Percentiles rank a stretch among this genome's conserved stretches.
Evolutionary conservation across 345 rosid genomes (phyloP).

Genomic region (Anastatica hierochuntica): DNA sequence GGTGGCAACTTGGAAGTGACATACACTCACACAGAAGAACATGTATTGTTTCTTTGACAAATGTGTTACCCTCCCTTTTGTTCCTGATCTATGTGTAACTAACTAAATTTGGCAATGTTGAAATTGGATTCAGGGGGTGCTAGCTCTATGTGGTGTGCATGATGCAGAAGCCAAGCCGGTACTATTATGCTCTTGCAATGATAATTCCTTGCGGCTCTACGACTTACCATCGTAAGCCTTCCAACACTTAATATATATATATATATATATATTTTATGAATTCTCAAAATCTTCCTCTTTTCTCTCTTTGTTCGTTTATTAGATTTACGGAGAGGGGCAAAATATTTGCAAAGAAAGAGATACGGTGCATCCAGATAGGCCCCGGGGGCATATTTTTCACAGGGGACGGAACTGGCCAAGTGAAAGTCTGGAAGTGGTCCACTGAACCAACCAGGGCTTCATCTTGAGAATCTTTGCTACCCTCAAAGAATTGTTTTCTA

Average conservation of each 20-base stretch:
- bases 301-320: neutral
- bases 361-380: constrained; percentile 67
- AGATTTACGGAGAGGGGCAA: constrained; percentile 88
- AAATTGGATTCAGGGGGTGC: constrained; percentile 50
- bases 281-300: constrained; percentile 34
- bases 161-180: constrained; percentile 78
- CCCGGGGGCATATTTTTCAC: constrained; percentile 89
- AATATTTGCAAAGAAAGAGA: constrained; percentile 71
- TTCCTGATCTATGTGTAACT: no score
- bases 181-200: constrained; percentile 67
- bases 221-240: constrained; percentile 92
- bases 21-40: constrained; percentile 80
- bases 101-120: constrained; percentile 9
- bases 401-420: constrained; percentile 88
- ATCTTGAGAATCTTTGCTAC: no score
- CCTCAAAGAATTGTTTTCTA: no score
- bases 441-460: constrained; percentile 28
- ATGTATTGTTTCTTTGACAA: constrained; percentile 61
- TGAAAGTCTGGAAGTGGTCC: constrained; percentile 83
- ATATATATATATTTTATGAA: neutral
- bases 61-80: no score
- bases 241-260: no score
- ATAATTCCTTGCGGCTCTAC: constrained; percentile 54
- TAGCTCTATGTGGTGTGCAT: constrained; percentile 68
- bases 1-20: constrained; percentile 94